Evolutionary conservation across 352 stramenopile genomes (phyloP).

Genomic region (Phytophthora multivora): DNA sequence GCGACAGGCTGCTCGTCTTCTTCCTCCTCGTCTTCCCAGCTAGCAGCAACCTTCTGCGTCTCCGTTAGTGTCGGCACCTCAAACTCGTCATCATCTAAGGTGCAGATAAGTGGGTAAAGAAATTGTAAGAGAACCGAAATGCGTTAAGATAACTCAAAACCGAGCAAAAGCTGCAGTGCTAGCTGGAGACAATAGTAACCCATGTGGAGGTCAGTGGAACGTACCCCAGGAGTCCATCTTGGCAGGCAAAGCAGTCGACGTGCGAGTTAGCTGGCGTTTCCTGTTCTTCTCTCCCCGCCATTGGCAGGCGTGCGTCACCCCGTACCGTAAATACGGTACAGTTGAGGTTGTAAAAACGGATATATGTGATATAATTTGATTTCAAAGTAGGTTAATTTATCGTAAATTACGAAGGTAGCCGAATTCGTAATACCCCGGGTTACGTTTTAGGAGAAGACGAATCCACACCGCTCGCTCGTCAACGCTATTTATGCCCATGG

Average conservation of each 20-base stretch:
- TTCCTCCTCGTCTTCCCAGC: constrained; percentile 84
- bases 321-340: constrained; percentile 22
- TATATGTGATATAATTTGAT: too few species aligned
- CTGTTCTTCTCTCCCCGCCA: constrained; percentile 16
- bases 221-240: constrained; percentile 84
- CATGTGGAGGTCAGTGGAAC: constrained; percentile 14
- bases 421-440: too few species aligned
- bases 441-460: too few species aligned
- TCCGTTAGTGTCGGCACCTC: constrained; percentile 65
- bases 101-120: neutral
- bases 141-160: neutral
- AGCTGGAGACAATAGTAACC: neutral
- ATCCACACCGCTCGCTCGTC: neutral
- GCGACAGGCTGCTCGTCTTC: constrained; percentile 53
- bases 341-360: neutral
- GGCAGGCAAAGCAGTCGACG: neutral
- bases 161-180: neutral
- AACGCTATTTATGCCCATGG: neutral
- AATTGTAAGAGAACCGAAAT: constrained; percentile 7
- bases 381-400: too few species aligned
- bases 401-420: too few species aligned
- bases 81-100: constrained; percentile 83
- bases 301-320: constrained; percentile 18
- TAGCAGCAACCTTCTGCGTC: constrained; percentile 49
- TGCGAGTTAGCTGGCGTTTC: constrained; percentile 7